phyloP scores from a whole-genome alignment of 331 rosid species.

The Prunus yedoensis region DNA sequence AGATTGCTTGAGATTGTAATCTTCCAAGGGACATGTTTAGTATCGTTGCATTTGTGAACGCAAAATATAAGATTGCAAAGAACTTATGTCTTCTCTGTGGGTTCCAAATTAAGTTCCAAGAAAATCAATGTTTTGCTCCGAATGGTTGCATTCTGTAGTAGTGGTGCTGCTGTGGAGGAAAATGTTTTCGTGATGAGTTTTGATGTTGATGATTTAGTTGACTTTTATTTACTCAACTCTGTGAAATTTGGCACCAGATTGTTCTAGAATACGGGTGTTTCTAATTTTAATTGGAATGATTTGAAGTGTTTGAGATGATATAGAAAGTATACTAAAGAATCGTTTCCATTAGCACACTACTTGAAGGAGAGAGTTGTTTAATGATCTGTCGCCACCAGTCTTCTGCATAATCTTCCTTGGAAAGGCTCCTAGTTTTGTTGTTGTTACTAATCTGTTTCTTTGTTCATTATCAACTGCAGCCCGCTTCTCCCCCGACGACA shows the following conservation, averaged over 20 bases:
- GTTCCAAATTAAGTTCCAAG: too few species aligned
- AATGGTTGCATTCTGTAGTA: not conserved
- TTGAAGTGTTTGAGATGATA: not conserved
- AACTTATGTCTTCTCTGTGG: not conserved
- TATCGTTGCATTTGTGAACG: not conserved
- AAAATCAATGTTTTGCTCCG: not conserved
- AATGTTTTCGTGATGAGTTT: not conserved
- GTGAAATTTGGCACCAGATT: not conserved
- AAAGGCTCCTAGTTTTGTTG: not conserved
- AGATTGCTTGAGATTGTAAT: not conserved
- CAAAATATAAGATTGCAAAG: not conserved
- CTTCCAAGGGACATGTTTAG: not conserved
- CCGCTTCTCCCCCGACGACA: constrained; percentile 94
- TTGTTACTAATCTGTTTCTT: constrained; percentile 1
- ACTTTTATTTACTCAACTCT: not conserved
- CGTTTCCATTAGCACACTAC: not conserved
- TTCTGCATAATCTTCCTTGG: not conserved
- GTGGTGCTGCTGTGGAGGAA: not conserved
- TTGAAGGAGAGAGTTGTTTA: not conserved
- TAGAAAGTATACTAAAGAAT: not conserved
- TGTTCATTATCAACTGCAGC: constrained; percentile 52
- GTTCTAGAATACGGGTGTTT: not conserved
- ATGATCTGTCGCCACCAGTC: not conserved
- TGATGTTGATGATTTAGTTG: not conserved
- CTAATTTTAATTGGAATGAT: not conserved